Evolutionary conservation across 306 rosid genomes (phyloP).

Genomic region (Pterocarpus macrocarpus): DNA sequence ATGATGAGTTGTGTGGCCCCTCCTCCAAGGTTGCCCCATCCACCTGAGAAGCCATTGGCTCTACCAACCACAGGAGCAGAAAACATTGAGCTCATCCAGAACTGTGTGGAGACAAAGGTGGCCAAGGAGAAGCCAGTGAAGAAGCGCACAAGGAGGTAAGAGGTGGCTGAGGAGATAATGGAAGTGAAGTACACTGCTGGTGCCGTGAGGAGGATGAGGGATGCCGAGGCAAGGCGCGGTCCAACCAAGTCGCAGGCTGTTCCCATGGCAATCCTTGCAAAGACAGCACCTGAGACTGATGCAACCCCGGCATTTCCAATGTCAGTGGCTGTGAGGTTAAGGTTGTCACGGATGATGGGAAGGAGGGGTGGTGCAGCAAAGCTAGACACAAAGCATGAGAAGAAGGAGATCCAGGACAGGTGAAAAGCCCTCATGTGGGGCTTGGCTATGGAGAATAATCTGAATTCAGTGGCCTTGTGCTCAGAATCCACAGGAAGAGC

Average conservation of each 20-base stretch:
- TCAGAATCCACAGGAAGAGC: constrained; percentile 83
- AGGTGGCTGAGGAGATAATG: constrained; percentile 56
- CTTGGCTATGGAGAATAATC: constrained; percentile 65
- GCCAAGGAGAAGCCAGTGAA: constrained; percentile 91
- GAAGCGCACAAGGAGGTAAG: constrained; percentile 77
- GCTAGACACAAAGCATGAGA: constrained; percentile 78
- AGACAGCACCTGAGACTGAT: constrained; percentile 85
- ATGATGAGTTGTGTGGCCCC: constrained; percentile 91
- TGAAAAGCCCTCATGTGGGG: constrained; percentile 97
- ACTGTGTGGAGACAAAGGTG: constrained; percentile 88
- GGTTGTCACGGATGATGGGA: constrained; percentile 87
- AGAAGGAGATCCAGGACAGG: constrained; percentile 86
- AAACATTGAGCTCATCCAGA: constrained; percentile 99
- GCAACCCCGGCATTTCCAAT: constrained; percentile 97
- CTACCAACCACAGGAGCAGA: constrained; percentile 73
- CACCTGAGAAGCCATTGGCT: constrained; percentile 80
- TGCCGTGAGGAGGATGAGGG: constrained; percentile 70
- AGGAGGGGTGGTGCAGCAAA: constrained; percentile 85
- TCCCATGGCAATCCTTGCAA: constrained; percentile 87
- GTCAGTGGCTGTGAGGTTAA: constrained; percentile 83
- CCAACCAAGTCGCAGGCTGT: constrained; percentile 86
- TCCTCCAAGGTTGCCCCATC: constrained; percentile 94
- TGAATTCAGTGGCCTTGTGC: constrained; percentile 78
- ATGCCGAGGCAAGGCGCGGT: constrained; percentile 80
- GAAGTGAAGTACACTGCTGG: constrained; percentile 79